These are phyloP conservation scores for Tetrahymena thermophila DNA, from an alignment of 73 alveolate species.

Conservation along the genomic window DNA sequence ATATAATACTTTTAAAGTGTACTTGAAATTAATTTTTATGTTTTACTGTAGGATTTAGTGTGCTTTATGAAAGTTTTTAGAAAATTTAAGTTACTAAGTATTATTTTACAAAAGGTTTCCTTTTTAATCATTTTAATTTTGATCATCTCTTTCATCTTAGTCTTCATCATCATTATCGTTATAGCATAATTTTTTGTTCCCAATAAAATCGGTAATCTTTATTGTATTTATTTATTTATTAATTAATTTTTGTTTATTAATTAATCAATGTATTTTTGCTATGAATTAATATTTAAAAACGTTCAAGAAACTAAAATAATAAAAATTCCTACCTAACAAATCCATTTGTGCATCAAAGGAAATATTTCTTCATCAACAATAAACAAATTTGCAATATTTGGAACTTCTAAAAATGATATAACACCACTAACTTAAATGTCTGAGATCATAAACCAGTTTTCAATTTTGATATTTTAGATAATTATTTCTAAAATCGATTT, in stretches of 20 bases:
- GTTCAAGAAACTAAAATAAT: background rate
- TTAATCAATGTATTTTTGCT: no score
- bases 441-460: background rate
- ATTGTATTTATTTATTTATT: background rate
- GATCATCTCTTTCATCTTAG: background rate
- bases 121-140: background rate
- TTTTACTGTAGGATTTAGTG: background rate
- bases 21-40: background rate
- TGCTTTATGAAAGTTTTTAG: background rate
- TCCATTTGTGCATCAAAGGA: background rate
- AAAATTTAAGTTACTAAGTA: background rate
- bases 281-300: background rate
- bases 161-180: background rate
- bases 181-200: background rate
- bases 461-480: background rate
- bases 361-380: background rate
- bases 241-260: background rate
- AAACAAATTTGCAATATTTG: background rate
- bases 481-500: background rate
- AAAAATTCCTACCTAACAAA: background rate
- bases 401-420: background rate
- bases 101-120: background rate
- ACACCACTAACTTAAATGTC: background rate
- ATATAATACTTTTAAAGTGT: background rate
- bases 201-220: background rate